Base-by-base conservation (phyloP, 306 rosid genomes). In the Acacia acuminata region DNA sequence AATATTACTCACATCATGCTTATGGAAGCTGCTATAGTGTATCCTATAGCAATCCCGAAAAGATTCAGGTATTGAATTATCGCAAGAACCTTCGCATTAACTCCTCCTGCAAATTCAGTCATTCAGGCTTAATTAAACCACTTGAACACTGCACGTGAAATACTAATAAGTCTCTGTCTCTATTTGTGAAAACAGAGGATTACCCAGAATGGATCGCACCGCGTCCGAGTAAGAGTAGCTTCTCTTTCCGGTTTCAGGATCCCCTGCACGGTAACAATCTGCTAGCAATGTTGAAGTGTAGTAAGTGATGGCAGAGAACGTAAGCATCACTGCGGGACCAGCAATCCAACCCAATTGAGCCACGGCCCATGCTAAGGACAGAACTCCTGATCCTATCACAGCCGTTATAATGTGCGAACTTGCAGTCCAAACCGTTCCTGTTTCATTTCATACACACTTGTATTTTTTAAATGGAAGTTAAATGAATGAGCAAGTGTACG, bases 311-410 rank as follows among this genome's bases (percentile, higher is more conserved):
- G 84, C 4, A 44, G 92, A 69, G 83, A 90, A 90, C 20, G 85
- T n/a, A 20, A 88, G 7, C 90, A 90, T 90, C 0, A 85, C 91
- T 20, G 87, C 58, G 4, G 94, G 94, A 22, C 94, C 94, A 6
- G 94, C 94, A 25, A 90, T 43, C 94, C 94, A 90, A 16, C 94
- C 94, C 16, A 90, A 56, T 61, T 90, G 94, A 20, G 89, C 94
- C 25, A 90, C 78, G 13, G 94, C 94, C 92, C 94, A 90, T 1
- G 90, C 94, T 19, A 90, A 82, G 10, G 94, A 90, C 10, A 90
- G 79, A 68, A 90, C 94, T 14, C 94, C 94, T 0, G 92, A 88
- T 36, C 94, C 94, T 63, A 90, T 88, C 82, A 90, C 94, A 0
- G 94, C 92, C 1, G 92, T 90, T 78, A 90, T 88, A 75, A 90